Evolutionary conservation across 768 basidiomycete genomes (phyloP).

Genomic region (Naganishia onofrii): DNA sequence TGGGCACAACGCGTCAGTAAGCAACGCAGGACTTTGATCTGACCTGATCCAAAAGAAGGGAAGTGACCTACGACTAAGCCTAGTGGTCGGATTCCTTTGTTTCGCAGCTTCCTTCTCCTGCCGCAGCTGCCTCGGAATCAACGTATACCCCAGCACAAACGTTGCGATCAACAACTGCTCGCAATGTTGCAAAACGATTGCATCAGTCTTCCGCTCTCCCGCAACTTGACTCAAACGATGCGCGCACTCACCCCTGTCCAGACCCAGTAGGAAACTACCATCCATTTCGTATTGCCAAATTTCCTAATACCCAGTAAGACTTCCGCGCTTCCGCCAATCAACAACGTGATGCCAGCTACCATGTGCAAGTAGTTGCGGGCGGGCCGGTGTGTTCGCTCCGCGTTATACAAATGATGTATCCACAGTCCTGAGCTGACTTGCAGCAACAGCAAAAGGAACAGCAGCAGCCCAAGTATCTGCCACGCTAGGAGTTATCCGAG

Average conservation of each 20-base stretch:
- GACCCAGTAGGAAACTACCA: constrained; percentile 4
- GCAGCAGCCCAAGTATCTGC: constrained; percentile 15
- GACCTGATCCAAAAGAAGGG: background rate
- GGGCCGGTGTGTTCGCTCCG: constrained; percentile 9
- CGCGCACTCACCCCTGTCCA: constrained; percentile 24
- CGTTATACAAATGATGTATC: constrained; percentile 22
- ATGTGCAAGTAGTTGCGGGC: constrained; percentile 16
- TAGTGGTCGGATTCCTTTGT: background rate
- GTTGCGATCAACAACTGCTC: constrained; percentile 1
- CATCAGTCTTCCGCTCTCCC: background rate
- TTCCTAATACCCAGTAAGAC: background rate
- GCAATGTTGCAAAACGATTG: background rate
- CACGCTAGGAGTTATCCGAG: background rate
- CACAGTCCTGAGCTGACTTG: constrained; percentile 8
- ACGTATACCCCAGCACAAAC: constrained; percentile 9
- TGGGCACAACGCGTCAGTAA: too few relatives aligned
- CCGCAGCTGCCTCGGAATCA: constrained; percentile 21
- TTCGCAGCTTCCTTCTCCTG: background rate
- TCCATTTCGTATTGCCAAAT: constrained; percentile 1
- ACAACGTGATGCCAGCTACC: background rate
- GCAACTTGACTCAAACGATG: background rate
- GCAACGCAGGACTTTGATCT: too few relatives aligned
- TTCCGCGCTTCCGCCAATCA: constrained; percentile 1
- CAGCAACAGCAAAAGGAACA: constrained; percentile 14
- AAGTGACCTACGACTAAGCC: constrained; percentile 5